These are phyloP conservation scores for Albophoma yamanashiensis DNA, from an alignment of 2,329 filamentous ascomycete species.

Conservation along the genomic window DNA sequence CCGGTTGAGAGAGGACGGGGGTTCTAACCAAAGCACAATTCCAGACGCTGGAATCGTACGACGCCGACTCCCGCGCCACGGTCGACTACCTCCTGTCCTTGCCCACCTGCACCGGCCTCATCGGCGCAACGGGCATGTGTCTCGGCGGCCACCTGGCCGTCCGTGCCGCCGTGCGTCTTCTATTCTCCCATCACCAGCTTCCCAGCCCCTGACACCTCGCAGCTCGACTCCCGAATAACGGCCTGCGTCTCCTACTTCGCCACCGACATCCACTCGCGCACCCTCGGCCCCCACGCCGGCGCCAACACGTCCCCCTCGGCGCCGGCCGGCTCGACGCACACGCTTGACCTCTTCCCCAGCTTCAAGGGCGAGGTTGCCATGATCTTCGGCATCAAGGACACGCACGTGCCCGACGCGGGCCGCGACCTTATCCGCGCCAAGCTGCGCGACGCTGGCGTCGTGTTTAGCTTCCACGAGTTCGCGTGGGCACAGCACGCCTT, in stretches of 20 bases:
- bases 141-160: constrained; percentile 77
- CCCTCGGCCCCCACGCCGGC: constrained; percentile 51
- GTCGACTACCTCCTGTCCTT: constrained; percentile 62
- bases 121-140: constrained; percentile 84
- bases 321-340: constrained; percentile 33
- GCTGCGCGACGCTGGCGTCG: constrained; percentile 62
- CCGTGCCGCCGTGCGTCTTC: constrained; percentile 38
- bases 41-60: constrained; percentile 74
- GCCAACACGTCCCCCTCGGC: constrained; percentile 33
- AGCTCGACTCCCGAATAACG: constrained; percentile 64
- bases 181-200: not conserved
- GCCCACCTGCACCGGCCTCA: constrained; percentile 67
- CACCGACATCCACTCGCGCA: constrained; percentile 76
- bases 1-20: not conserved
- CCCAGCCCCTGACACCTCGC: not conserved
- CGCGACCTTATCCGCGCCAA: constrained; percentile 76
- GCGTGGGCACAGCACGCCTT: constrained; percentile 95
- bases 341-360: constrained; percentile 43
- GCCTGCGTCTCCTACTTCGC: constrained; percentile 84
- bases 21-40: not conserved
- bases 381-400: constrained; percentile 89
- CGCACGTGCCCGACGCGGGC: constrained; percentile 74
- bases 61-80: constrained; percentile 60
- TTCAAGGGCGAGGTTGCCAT: constrained; percentile 78
- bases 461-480: constrained; percentile 77